Percentiles rank a stretch among this genome's conserved stretches.
phyloP scores from a whole-genome alignment of 23 red algal species.

The Cyanidiococcus yangmingshanensis region DNA sequence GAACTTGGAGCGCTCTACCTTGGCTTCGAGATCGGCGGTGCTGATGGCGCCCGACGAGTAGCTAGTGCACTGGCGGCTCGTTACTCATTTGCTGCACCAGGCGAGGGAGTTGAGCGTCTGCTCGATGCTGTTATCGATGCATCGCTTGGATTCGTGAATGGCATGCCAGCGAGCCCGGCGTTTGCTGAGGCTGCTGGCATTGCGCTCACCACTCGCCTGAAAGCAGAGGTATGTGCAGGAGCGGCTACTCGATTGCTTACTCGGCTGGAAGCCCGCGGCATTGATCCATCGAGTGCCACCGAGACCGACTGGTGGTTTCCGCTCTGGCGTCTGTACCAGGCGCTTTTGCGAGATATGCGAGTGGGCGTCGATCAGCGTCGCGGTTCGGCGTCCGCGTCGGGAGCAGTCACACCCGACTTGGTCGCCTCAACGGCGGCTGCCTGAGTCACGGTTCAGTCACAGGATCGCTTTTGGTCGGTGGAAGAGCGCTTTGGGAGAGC shows the following conservation, averaged over 20 bases:
- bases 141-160: background rate
- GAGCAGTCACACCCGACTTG: background rate
- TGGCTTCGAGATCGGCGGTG: background rate
- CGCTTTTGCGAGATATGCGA: conserved; percentile 1
- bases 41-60: background rate
- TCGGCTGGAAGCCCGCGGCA: conserved; percentile 11
- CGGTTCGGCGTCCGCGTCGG: background rate
- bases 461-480: no score
- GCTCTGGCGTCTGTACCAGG: background rate
- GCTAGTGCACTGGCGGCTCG: background rate
- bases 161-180: background rate
- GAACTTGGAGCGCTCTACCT: conserved; percentile 1
- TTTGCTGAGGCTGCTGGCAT: background rate
- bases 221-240: conserved; percentile 6
- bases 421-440: background rate
- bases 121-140: conserved; percentile 11
- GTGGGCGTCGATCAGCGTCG: background rate
- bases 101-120: background rate
- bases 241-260: background rate
- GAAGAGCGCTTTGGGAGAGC: no score
- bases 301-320: background rate
- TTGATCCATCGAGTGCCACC: background rate
- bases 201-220: background rate
- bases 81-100: background rate
- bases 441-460: no score